Evolutionary conservation across 1,139 yeast species (phyloP).

Genomic region (Kodamaea suecica): DNA sequence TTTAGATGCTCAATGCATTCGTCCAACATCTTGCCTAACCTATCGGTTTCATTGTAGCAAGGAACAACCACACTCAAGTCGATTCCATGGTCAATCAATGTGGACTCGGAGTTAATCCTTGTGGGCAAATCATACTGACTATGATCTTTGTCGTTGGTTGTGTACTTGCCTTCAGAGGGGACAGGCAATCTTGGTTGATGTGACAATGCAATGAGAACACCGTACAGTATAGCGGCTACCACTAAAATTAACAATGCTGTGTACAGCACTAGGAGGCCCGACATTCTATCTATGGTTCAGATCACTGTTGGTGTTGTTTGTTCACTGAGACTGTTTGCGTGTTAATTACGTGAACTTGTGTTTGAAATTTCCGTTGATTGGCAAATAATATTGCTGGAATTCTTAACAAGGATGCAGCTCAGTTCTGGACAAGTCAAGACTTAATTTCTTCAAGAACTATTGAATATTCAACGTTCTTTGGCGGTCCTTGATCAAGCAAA

Average conservation of each 20-base stretch:
- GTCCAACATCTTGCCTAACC: conserved; percentile 72
- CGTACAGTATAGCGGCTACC: conserved; percentile 28
- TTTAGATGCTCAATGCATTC: conserved; percentile 66
- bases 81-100: conserved; percentile 27
- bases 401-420: too few species aligned
- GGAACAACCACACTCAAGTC: conserved; percentile 80
- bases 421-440: too few species aligned
- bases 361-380: too few species aligned
- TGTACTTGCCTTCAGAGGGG: conserved; percentile 50
- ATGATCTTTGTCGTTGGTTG: conserved; percentile 30
- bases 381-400: too few species aligned
- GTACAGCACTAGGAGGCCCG: not conserved
- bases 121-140: conserved; percentile 27
- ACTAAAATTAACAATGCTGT: not conserved
- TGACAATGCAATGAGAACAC: conserved; percentile 47
- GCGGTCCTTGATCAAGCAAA: too few species aligned
- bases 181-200: conserved; percentile 62
- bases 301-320: not conserved
- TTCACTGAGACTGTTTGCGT: too few species aligned
- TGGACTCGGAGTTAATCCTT: conserved; percentile 29
- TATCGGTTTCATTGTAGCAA: conserved; percentile 78
- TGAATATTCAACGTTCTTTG: too few species aligned
- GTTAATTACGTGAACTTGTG: too few species aligned
- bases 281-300: too few species aligned
- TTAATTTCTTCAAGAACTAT: too few species aligned